Percentiles rank a stretch among this genome's conserved stretches.
These are phyloP conservation scores for Trichophyton equinum DNA, from an alignment of 2,329 filamentous ascomycete species.

Conservation along the genomic window DNA sequence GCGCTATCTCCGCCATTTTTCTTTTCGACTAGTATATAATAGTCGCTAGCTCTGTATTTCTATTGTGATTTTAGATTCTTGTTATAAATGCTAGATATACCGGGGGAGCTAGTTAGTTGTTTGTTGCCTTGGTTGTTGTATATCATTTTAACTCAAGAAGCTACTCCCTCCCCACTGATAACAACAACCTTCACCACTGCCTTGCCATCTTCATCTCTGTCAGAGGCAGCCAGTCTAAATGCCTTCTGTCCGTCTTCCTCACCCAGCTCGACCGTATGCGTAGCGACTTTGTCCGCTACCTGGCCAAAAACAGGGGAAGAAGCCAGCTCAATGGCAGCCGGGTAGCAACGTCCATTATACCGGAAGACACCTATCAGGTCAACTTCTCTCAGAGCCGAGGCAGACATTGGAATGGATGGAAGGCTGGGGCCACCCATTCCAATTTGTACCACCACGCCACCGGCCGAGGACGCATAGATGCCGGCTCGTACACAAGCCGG, in stretches of 20 bases:
- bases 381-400: constrained; percentile 44
- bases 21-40: neutral
- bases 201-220: constrained; percentile 39
- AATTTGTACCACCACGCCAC: constrained; percentile 42
- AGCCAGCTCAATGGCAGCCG: constrained; percentile 42
- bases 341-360: constrained; percentile 42
- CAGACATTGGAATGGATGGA: constrained; percentile 42
- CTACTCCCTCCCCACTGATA: constrained; percentile 17
- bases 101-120: neutral
- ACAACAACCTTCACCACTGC: constrained; percentile 44
- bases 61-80: neutral
- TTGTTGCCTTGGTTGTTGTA: neutral
- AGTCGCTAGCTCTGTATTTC: neutral
- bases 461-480: constrained; percentile 35
- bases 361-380: constrained; percentile 47
- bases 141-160: neutral
- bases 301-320: constrained; percentile 38
- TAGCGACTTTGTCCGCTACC: constrained; percentile 41
- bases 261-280: constrained; percentile 38
- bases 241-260: constrained; percentile 39
- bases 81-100: neutral
- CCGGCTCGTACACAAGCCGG: constrained; percentile 35
- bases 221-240: constrained; percentile 40
- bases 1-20: neutral
- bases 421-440: constrained; percentile 43